Conservation (phyloP, 352 stramenopile genomes). For the Peronosclerospora sorghi region DNA sequence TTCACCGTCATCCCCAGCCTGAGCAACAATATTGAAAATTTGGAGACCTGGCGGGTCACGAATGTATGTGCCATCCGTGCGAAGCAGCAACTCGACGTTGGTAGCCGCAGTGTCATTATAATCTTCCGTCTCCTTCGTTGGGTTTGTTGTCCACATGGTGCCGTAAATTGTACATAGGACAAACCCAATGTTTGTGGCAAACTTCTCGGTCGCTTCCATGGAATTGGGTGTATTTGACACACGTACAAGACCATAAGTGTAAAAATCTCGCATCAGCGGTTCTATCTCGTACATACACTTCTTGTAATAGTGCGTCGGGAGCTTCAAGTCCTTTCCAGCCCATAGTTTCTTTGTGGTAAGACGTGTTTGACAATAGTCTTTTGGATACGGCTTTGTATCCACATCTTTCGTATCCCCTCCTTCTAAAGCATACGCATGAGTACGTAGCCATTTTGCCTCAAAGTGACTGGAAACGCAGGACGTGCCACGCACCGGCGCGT, state of each 20-base stretch:
- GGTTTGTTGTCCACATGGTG: conserved; percentile 84
- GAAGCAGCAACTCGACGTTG: conserved; percentile 72
- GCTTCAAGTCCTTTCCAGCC: conserved; percentile 27
- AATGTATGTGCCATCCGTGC: conserved; percentile 86
- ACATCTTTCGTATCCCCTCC: conserved; percentile 8
- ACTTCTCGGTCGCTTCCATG: conserved; percentile 73
- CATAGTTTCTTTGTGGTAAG: conserved; percentile 43
- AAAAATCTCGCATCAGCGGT: conserved; percentile 60
- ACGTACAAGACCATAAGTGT: conserved; percentile 59
- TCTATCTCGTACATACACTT: conserved; percentile 39
- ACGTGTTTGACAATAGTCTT: conserved; percentile 44
- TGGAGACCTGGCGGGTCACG: conserved; percentile 77
- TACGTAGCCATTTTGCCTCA: conserved; percentile 56
- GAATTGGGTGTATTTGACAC: conserved; percentile 50
- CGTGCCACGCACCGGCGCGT: no score
- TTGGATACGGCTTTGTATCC: conserved; percentile 25
- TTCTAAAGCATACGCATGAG: conserved; percentile 54
- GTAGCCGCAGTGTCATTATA: conserved; percentile 86
- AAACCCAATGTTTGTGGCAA: conserved; percentile 75
- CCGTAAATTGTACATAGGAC: conserved; percentile 83
- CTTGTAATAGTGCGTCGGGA: conserved; percentile 39
- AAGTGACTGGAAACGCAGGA: conserved; percentile 55
- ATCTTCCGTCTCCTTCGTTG: conserved; percentile 42
- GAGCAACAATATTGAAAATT: conserved; percentile 83
- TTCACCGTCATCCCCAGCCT: conserved; percentile 57